These are phyloP conservation scores for Centella asiatica DNA, from an alignment of 129 eudicot species.

Conservation along the genomic window DNA sequence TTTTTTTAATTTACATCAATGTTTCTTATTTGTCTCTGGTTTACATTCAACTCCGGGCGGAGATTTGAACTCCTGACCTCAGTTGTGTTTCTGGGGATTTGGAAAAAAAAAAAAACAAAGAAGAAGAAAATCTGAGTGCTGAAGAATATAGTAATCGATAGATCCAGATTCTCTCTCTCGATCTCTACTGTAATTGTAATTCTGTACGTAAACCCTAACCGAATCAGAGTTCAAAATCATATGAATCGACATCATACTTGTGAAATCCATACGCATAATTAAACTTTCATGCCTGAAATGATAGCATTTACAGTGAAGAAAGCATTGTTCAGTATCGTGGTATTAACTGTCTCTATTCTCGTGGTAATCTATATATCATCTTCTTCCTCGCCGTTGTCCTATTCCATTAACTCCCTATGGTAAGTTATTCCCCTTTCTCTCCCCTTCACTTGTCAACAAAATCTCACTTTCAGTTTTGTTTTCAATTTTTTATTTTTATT, in stretches of 20 bases:
- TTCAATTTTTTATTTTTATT: neutral
- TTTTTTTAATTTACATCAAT: no score
- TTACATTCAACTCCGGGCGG: no score
- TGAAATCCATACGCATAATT: neutral
- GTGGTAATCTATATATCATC: slow-evolving; percentile 35
- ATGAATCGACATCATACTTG: neutral
- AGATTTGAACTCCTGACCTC: no score
- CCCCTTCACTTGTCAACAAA: neutral
- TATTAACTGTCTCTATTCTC: slow-evolving; percentile 31
- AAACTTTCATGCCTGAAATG: slow-evolving; percentile 24
- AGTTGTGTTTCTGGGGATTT: no score
- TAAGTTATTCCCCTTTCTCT: slow-evolving; percentile 17
- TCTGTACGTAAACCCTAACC: neutral
- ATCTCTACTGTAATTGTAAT: no score
- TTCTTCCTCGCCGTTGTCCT: slow-evolving; percentile 40
- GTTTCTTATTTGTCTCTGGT: no score
- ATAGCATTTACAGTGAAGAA: slow-evolving; percentile 34
- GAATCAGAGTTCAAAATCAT: neutral
- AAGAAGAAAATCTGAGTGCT: no score
- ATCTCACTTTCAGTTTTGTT: neutral
- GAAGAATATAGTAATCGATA: no score
- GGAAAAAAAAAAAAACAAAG: no score
- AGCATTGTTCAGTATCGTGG: slow-evolving; percentile 34
- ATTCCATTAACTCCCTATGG: slow-evolving; percentile 19
- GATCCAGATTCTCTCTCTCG: neutral